Conservation (phyloP, 257 asterid species). For the Cinchona pubescens region DNA sequence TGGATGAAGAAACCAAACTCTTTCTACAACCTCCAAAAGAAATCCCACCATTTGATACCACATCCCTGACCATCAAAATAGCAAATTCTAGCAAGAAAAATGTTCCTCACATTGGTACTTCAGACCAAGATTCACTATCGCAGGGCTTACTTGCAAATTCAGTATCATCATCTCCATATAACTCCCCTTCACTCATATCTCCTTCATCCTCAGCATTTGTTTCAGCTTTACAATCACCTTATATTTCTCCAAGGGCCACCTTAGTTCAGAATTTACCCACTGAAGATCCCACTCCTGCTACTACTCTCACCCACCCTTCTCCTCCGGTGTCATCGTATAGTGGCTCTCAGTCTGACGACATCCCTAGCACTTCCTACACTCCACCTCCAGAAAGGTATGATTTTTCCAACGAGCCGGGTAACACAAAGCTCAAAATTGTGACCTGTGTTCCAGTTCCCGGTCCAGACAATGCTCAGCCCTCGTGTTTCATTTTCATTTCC, state of each 20-base stretch:
- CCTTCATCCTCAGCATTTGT: constrained; percentile 93
- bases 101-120: constrained; percentile 25
- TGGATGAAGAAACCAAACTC: constrained; percentile 43
- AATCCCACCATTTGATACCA: constrained; percentile 37
- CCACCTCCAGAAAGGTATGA: constrained; percentile 63
- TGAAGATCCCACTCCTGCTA: constrained; percentile 43
- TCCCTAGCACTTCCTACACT: constrained; percentile 82
- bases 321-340: constrained; percentile 58
- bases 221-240: constrained; percentile 85
- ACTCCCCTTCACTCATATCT: constrained; percentile 63
- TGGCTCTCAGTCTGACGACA: constrained; percentile 78
- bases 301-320: constrained; percentile 50
- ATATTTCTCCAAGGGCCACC: constrained; percentile 78
- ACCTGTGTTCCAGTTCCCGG: constrained; percentile 54
- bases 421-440: constrained; percentile 56
- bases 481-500: constrained; percentile 82
- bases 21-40: constrained; percentile 15
- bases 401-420: constrained; percentile 39
- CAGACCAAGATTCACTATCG: constrained; percentile 29
- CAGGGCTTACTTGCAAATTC: constrained; percentile 33
- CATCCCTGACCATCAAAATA: constrained; percentile 55
- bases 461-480: constrained; percentile 45
- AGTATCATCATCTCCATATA: constrained; percentile 54
- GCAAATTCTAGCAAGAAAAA: constrained; percentile 33
- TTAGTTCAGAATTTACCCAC: constrained; percentile 21